A percentile compares a stretch with the other conserved stretches of the same genome.
phyloP scores from a whole-genome alignment of 1,284 basidiomycete species.

The Cutaneotrichosporon dermatis region DNA sequence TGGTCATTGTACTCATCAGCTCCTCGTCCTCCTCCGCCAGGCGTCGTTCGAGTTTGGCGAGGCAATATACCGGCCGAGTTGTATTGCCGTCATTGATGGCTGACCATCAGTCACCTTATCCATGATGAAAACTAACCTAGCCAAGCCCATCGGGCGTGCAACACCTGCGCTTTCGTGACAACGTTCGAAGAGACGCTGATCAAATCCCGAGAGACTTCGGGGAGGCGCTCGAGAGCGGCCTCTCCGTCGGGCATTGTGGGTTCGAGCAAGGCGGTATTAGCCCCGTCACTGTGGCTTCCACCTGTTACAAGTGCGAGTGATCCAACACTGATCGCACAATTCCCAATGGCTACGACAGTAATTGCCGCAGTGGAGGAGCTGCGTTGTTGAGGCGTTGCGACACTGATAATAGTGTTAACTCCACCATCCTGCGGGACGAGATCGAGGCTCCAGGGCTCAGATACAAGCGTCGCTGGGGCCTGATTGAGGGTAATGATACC shows the following conservation, averaged over 20 bases:
- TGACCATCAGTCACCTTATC: background rate
- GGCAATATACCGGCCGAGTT: constrained; percentile 3
- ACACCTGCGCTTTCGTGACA: constrained; percentile 13
- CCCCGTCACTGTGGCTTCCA: too few relatives aligned
- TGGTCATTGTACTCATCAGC: constrained; percentile 29
- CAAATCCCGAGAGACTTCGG: too few relatives aligned
- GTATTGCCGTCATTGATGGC: constrained; percentile 1
- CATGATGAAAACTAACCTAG: constrained; percentile 21
- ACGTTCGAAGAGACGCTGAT: background rate
- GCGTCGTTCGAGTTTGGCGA: constrained; percentile 18
- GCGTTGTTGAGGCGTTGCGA: too few relatives aligned
- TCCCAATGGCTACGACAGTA: too few relatives aligned
- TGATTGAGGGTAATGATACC: background rate
- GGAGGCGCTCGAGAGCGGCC: too few relatives aligned
- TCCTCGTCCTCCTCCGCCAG: constrained; percentile 35
- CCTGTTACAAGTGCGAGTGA: too few relatives aligned
- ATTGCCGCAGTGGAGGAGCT: too few relatives aligned
- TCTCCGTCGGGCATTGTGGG: too few relatives aligned
- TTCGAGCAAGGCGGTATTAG: too few relatives aligned
- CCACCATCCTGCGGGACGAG: too few relatives aligned
- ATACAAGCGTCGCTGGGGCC: background rate
- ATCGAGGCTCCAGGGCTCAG: background rate
- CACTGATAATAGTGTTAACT: too few relatives aligned
- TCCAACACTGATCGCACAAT: too few relatives aligned
- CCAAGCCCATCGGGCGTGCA: constrained; percentile 35